A percentile compares a stretch with the other conserved stretches of the same genome.
Evolutionary conservation across 345 rosid species (phyloP).

Genomic region (Lenwebbia sp.): DNA sequence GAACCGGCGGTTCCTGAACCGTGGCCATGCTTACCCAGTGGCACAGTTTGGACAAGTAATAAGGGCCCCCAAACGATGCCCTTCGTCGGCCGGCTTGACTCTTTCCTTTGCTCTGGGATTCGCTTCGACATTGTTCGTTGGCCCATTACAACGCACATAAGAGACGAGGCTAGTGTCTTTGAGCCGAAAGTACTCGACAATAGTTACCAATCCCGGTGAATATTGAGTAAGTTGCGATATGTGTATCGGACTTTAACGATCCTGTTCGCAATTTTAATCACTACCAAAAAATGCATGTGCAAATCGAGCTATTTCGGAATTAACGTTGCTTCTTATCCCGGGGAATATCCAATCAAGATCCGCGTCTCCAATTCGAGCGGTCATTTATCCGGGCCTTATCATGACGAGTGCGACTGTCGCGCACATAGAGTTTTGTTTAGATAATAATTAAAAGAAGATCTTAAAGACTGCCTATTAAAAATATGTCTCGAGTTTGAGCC

Average conservation of each 20-base stretch:
- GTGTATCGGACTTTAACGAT: background rate
- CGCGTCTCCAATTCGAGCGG: rapidly evolving
- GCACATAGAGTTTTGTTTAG: background rate
- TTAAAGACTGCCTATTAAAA: background rate
- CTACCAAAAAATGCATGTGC: background rate
- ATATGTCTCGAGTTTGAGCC: too few species aligned
- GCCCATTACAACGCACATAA: background rate
- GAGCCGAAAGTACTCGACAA: background rate
- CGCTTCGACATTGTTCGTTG: background rate
- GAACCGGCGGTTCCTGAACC: too few species aligned
- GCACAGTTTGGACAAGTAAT: background rate
- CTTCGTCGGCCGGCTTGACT: background rate
- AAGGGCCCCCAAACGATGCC: too few species aligned
- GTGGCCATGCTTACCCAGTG: too few species aligned
- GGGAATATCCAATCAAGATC: background rate
- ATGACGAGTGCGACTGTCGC: background rate
- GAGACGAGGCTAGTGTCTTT: background rate
- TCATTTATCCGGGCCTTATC: background rate
- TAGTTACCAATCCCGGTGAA: background rate
- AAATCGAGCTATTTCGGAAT: background rate
- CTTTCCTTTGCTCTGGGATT: background rate
- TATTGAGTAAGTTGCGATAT: background rate
- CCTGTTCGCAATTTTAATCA: background rate
- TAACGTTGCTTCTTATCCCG: background rate
- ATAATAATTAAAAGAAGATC: background rate